A percentile compares a stretch with the other conserved stretches of the same genome.
These are phyloP conservation scores for Cichorium intybus DNA, from an alignment of 140 eudicot species.

Conservation along the genomic window DNA sequence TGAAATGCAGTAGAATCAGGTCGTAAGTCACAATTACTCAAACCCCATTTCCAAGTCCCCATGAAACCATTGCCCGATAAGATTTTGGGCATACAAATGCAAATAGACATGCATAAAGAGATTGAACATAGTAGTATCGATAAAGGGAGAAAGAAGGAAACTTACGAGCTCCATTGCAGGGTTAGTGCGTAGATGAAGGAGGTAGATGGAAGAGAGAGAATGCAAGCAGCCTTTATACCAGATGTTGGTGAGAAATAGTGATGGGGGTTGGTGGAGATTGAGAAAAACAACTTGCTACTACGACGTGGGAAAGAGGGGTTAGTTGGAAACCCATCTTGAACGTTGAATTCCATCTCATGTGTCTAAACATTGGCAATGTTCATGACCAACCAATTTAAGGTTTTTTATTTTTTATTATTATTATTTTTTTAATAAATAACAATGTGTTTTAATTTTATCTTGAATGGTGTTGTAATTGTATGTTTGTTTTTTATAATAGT, in stretches of 20 bases:
- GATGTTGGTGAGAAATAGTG: slow-evolving; percentile 3
- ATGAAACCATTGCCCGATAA: background rate
- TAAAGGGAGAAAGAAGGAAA: slow-evolving; percentile 1
- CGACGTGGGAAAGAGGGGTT: slow-evolving; percentile 17
- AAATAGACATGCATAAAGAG: background rate
- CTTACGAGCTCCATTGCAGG: slow-evolving; percentile 42
- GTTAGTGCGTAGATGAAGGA: background rate
- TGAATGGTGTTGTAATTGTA: too few relatives aligned
- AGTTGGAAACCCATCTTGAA: slow-evolving; percentile 23
- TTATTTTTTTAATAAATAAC: too few relatives aligned
- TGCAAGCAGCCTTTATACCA: background rate
- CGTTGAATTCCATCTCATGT: slow-evolving; percentile 10
- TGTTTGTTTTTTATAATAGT: too few relatives aligned
- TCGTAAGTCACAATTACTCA: slow-evolving; percentile 4
- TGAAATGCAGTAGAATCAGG: slow-evolving; percentile 16
- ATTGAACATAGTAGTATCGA: background rate
- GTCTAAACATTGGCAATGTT: background rate
- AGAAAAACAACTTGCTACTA: slow-evolving; percentile 1
- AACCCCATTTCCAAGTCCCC: background rate
- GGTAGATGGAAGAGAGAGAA: slow-evolving; percentile 15
- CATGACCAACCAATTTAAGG: background rate
- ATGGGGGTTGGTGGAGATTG: slow-evolving; percentile 27
- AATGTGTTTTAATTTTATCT: too few relatives aligned
- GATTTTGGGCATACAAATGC: background rate
- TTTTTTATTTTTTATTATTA: too few relatives aligned